phyloP scores from a whole-genome alignment of 768 basidiomycete species.

The Austroboletus eburneus region DNA sequence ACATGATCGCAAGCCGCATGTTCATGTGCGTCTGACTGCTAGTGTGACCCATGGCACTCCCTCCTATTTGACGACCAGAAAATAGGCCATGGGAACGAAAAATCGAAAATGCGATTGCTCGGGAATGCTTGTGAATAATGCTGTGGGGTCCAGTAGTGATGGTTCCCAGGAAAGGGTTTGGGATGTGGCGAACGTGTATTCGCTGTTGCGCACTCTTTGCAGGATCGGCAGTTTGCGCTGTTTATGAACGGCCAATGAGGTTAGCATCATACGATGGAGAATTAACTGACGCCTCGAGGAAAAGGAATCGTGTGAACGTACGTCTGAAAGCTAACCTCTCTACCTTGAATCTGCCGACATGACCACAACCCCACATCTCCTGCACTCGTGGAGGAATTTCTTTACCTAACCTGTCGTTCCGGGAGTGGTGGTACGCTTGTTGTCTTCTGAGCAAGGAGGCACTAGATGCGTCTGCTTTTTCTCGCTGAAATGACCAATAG shows the following conservation, averaged over 20 bases:
- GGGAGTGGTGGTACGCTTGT: slow-evolving; percentile 12
- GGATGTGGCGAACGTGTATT: slow-evolving; percentile 54
- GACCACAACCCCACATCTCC: slow-evolving; percentile 65
- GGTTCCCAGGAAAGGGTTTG: slow-evolving; percentile 44
- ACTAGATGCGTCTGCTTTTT: slow-evolving; percentile 38
- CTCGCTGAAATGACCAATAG: slow-evolving; percentile 59
- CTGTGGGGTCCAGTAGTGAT: slow-evolving; percentile 53
- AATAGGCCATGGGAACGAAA: slow-evolving; percentile 53
- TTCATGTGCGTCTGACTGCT: slow-evolving; percentile 22
- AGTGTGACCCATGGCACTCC: slow-evolving; percentile 3
- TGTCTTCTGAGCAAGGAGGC: slow-evolving; percentile 24
- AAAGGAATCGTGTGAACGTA: slow-evolving; percentile 27
- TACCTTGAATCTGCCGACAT: slow-evolving; percentile 63
- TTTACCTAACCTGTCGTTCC: slow-evolving; percentile 12
- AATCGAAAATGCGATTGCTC: slow-evolving; percentile 74
- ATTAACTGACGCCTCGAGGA: slow-evolving; percentile 9
- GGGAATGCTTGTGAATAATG: slow-evolving; percentile 80
- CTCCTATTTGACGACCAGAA: slow-evolving; percentile 13
- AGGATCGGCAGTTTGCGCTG: slow-evolving; percentile 42
- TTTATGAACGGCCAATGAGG: background rate
- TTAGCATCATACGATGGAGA: background rate
- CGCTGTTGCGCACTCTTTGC: slow-evolving; percentile 65
- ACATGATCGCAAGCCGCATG: slow-evolving; percentile 44
- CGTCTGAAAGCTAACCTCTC: slow-evolving; percentile 37
- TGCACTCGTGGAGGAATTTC: slow-evolving; percentile 31